phyloP scores from a whole-genome alignment of 441 rosid genomes.

The Euphorbia celastroides region DNA sequence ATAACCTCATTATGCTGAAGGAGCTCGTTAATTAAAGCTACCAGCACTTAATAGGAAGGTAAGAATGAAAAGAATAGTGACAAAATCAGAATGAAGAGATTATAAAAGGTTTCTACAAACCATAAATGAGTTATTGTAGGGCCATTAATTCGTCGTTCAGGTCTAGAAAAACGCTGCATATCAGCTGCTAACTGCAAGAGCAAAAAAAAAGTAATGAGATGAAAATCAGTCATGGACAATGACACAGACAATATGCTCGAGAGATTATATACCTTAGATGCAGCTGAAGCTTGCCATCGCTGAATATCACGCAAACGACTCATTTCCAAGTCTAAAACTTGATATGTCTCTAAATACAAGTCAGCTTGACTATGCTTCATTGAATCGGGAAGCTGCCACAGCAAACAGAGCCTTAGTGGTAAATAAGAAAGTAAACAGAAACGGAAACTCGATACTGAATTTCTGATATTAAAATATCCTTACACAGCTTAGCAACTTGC shows the following conservation, averaged over 20 bases:
- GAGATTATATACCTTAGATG: slow-evolving; percentile 64
- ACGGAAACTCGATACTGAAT: slow-evolving; percentile 4
- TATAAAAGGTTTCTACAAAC: slow-evolving; percentile 28
- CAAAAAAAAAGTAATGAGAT: slow-evolving; percentile 22
- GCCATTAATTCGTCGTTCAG: slow-evolving; percentile 95
- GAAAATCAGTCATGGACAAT: slow-evolving; percentile 6
- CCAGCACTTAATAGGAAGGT: slow-evolving; percentile 9
- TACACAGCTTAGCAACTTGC: neutral
- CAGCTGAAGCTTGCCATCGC: slow-evolving; percentile 94
- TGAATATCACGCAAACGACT: slow-evolving; percentile 96
- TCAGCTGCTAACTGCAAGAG: slow-evolving; percentile 90
- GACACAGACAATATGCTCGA: slow-evolving; percentile 2
- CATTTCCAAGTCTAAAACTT: slow-evolving; percentile 99
- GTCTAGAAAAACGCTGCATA: slow-evolving; percentile 99
- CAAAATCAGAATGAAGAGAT: neutral
- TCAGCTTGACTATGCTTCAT: slow-evolving; percentile 99
- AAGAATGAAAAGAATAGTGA: neutral
- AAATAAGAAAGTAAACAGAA: slow-evolving; percentile 14
- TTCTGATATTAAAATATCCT: neutral
- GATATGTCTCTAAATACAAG: slow-evolving; percentile 93
- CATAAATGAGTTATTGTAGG: slow-evolving; percentile 96
- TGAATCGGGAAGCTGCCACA: slow-evolving; percentile 92
- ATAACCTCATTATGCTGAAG: neutral
- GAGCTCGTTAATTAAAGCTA: slow-evolving; percentile 14
- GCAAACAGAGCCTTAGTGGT: slow-evolving; percentile 12